Evolutionary conservation across 179 eudicot species (phyloP).

Genomic region (Corrigiola litoralis): DNA sequence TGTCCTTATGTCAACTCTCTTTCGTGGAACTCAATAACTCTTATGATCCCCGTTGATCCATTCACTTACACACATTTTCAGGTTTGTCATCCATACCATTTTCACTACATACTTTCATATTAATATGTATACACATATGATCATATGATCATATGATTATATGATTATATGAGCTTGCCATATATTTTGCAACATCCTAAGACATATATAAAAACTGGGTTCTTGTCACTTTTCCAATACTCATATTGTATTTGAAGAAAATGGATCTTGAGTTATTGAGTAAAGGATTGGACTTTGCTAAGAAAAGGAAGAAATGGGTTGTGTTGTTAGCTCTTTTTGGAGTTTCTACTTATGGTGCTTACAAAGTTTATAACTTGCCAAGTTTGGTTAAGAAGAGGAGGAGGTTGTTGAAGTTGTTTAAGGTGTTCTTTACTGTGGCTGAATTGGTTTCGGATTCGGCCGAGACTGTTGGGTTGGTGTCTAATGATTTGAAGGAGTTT

Average conservation of each 20-base stretch:
- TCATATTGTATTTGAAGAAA: not conserved
- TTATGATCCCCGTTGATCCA: not conserved
- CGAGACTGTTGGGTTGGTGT: slow-evolving; percentile 50
- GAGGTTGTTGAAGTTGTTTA: slow-evolving; percentile 41
- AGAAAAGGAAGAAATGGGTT: slow-evolving; percentile 52
- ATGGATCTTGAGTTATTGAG: slow-evolving; percentile 54
- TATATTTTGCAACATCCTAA: too few relatives aligned
- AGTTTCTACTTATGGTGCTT: slow-evolving; percentile 57
- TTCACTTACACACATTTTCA: not conserved
- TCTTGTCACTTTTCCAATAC: not conserved
- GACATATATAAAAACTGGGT: too few relatives aligned
- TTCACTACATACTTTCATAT: not conserved
- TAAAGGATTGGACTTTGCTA: slow-evolving; percentile 40
- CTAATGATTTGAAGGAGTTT: slow-evolving; percentile 73
- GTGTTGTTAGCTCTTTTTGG: slow-evolving; percentile 51
- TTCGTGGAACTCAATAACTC: slow-evolving; percentile 8
- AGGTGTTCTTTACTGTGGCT: slow-evolving; percentile 42
- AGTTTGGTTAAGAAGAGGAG: slow-evolving; percentile 51
- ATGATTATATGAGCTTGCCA: not conserved
- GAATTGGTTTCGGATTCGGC: slow-evolving; percentile 75
- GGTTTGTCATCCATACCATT: not conserved
- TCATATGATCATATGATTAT: not conserved
- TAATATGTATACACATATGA: not conserved
- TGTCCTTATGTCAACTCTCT: too few relatives aligned
- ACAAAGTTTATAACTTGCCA: slow-evolving; percentile 55